Evolutionary conservation across 2,329 filamentous ascomycete species (phyloP).

Genomic region (Ilyonectria destructans): DNA sequence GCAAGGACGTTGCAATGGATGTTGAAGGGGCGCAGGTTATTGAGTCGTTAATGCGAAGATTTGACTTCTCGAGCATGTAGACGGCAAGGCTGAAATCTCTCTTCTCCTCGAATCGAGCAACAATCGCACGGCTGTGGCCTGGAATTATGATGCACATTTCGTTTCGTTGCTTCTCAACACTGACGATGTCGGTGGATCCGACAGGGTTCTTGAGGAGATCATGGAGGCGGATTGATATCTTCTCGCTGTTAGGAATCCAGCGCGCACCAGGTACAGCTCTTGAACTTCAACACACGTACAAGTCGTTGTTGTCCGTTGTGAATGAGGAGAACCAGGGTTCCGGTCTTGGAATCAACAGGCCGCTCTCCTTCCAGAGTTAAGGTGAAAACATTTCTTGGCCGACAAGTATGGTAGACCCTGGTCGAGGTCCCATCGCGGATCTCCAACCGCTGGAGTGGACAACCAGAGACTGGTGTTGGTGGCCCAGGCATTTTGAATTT

Average conservation of each 20-base stretch:
- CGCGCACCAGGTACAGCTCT: not conserved
- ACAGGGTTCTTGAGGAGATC: constrained; percentile 42
- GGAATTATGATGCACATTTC: constrained; percentile 49
- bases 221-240: constrained; percentile 53
- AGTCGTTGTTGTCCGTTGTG: constrained; percentile 44
- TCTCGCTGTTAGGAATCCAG: constrained; percentile 7
- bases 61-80: constrained; percentile 52
- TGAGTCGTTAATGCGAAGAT: constrained; percentile 48
- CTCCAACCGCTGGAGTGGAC: constrained; percentile 51
- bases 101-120: constrained; percentile 49
- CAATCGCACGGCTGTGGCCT: constrained; percentile 45
- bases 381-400: constrained; percentile 43
- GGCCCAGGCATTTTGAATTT: constrained; percentile 47
- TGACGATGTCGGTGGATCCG: constrained; percentile 38
- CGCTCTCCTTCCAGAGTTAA: constrained; percentile 51
- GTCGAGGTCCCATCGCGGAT: constrained; percentile 44
- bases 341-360: constrained; percentile 25
- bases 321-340: constrained; percentile 48
- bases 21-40: constrained; percentile 22
- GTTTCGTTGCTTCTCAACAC: constrained; percentile 38
- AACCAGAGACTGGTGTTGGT: constrained; percentile 51
- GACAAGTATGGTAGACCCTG: constrained; percentile 43
- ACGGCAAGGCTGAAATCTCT: constrained; percentile 54
- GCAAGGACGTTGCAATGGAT: not conserved
- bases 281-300: constrained; percentile 39